phyloP scores from a whole-genome alignment of 768 basidiomycete genomes.

The Kwoniella sp. region DNA sequence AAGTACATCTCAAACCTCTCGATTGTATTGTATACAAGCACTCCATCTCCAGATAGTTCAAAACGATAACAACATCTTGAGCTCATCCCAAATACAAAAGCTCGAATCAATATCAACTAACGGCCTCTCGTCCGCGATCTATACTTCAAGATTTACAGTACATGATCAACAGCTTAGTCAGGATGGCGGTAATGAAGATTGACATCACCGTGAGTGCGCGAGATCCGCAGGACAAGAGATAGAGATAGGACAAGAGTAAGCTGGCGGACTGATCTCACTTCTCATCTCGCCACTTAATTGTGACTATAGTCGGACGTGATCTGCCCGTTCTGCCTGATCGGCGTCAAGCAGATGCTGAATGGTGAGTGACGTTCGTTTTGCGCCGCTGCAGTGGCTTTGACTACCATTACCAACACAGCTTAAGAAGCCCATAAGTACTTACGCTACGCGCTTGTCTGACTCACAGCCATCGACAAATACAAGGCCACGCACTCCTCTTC shows the following conservation, averaged over 20 bases:
- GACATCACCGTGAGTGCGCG: constrained; percentile 30
- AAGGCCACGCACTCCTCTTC: constrained; percentile 49
- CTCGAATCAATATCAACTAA: too few species aligned
- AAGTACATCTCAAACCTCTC: too few species aligned
- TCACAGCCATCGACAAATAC: constrained; percentile 38
- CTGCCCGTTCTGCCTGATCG: constrained; percentile 46
- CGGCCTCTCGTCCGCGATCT: too few species aligned
- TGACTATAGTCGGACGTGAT: constrained; percentile 41
- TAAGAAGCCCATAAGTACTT: too few species aligned
- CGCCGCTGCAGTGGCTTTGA: not conserved
- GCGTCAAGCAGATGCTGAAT: constrained; percentile 31
- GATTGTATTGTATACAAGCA: too few species aligned
- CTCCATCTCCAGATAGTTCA: too few species aligned
- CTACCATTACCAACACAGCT: too few species aligned
- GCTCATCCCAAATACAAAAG: too few species aligned
- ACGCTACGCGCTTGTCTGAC: not conserved
- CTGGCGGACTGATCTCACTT: too few species aligned
- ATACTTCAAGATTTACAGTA: not conserved
- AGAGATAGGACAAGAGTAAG: too few species aligned
- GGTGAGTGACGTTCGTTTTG: constrained; percentile 10
- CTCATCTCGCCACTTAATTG: not conserved
- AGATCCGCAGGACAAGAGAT: too few species aligned
- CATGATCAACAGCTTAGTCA: constrained; percentile 1
- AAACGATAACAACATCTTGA: too few species aligned
- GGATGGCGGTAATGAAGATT: constrained; percentile 27